phyloP scores from a whole-genome alignment of 2,329 filamentous ascomycete genomes.

The Exophiala sideris region DNA sequence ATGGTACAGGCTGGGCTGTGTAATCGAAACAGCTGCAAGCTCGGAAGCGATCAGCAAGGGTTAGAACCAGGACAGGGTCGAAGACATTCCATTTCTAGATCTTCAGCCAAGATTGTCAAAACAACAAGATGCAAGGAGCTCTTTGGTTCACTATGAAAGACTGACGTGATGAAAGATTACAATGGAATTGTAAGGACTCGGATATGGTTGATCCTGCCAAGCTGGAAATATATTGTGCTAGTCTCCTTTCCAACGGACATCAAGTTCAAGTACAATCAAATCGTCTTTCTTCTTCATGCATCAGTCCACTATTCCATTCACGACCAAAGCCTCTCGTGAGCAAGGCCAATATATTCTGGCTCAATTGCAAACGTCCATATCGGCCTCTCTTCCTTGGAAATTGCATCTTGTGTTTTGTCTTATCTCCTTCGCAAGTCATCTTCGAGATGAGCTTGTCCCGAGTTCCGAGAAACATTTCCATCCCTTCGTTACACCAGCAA shows the following conservation, averaged over 20 bases:
- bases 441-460: neutral
- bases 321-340: neutral
- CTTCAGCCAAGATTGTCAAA: no score
- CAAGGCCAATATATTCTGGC: neutral
- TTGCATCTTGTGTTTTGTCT: constrained; percentile 14
- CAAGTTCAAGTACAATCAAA: no score
- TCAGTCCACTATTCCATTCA: neutral
- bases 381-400: constrained; percentile 1
- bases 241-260: no score
- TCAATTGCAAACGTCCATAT: constrained; percentile 5
- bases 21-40: no score
- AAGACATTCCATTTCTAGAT: neutral
- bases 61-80: neutral
- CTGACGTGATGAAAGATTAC: neutral
- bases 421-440: neutral
- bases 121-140: neutral
- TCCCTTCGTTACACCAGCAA: constrained; percentile 5
- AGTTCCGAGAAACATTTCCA: constrained; percentile 8
- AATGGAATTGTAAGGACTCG: constrained; percentile 1
- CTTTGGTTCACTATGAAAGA: constrained; percentile 1
- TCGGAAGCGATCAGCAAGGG: neutral
- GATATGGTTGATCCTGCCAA: neutral
- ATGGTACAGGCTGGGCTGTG: no score
- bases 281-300: neutral
- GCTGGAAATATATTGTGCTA: neutral